phyloP scores from a whole-genome alignment of 2,329 filamentous ascomycete genomes.

The Apiospora hydei region DNA sequence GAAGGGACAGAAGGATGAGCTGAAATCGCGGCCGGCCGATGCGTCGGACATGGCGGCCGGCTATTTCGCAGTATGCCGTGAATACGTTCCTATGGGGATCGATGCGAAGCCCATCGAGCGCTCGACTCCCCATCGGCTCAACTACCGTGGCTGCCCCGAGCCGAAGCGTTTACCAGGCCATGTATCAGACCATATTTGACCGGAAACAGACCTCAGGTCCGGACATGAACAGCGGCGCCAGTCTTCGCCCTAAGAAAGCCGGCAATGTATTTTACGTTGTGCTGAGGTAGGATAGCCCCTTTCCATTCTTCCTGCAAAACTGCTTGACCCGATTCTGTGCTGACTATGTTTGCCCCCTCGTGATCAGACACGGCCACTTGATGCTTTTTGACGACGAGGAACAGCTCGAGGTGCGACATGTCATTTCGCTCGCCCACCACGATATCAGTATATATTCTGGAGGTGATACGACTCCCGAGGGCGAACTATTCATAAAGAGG shows the following conservation, averaged over 20 bases:
- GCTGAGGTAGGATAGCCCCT: conserved; percentile 66
- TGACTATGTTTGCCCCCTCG: conserved; percentile 27
- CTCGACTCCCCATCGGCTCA: conserved; percentile 80
- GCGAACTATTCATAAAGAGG: conserved; percentile 93
- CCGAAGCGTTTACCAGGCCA: conserved; percentile 95
- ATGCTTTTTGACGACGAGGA: conserved; percentile 98
- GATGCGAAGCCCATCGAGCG: conserved; percentile 93
- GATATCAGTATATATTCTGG: conserved; percentile 85
- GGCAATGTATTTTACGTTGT: conserved; percentile 95
- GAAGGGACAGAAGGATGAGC: conserved; percentile 65
- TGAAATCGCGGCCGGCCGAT: conserved; percentile 60
- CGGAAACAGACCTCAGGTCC: conserved; percentile 64
- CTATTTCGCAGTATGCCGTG: conserved; percentile 93
- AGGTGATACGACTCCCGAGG: conserved; percentile 79
- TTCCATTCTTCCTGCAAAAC: background rate
- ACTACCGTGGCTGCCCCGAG: conserved; percentile 78
- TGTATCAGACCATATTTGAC: conserved; percentile 97
- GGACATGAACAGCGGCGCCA: conserved; percentile 55
- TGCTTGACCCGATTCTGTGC: background rate
- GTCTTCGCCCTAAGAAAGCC: conserved; percentile 67
- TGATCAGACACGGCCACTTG: conserved; percentile 83
- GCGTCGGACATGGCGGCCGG: conserved; percentile 84
- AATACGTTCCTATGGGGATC: conserved; percentile 90
- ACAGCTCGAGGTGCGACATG: conserved; percentile 94
- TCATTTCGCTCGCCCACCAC: conserved; percentile 91